Percentiles rank a stretch among this genome's conserved stretches.
These are phyloP conservation scores for Euphrasia confusa DNA, from an alignment of 257 asterid genomes.

Conservation along the genomic window DNA sequence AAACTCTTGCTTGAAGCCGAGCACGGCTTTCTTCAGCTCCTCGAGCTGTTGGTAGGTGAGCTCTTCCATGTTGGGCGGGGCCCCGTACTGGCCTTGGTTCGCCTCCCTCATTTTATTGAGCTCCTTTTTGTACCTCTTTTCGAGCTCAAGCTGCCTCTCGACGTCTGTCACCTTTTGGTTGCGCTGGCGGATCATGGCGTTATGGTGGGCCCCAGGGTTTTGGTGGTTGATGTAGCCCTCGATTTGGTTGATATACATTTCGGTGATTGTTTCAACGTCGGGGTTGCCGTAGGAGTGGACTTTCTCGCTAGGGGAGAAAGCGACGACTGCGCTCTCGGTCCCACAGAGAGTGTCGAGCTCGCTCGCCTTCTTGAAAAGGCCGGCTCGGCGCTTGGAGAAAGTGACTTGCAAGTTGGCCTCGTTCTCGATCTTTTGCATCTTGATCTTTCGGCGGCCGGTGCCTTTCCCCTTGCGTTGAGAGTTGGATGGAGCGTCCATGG, in stretches of 20 bases:
- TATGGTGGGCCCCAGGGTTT: not conserved
- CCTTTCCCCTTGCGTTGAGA: slow-evolving; percentile 3
- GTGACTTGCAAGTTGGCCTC: not conserved
- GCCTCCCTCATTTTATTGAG: not conserved
- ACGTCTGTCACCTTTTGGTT: not conserved
- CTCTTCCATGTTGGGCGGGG: not conserved
- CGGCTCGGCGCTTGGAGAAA: not conserved
- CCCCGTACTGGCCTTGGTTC: not conserved
- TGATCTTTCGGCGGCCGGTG: not conserved
- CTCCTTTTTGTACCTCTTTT: not conserved
- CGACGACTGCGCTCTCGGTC: not conserved
- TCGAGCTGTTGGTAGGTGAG: not conserved
- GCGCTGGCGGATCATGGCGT: not conserved
- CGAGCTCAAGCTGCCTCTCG: not conserved
- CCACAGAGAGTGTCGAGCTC: slow-evolving; percentile 3
- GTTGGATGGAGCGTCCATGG: no score
- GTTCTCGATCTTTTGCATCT: not conserved
- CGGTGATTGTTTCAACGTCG: not conserved
- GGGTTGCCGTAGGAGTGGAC: not conserved
- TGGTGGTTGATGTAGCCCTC: not conserved
- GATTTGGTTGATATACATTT: not conserved
- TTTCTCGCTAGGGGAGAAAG: not conserved
- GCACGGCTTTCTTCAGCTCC: not conserved
- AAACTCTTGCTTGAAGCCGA: not conserved
- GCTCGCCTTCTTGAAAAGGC: not conserved